Evolutionary conservation across 202 grass and related monocot genomes (phyloP), one percentile per base, ranked within the genome.

Genomic region (Alloteropsis angusta): DNA sequence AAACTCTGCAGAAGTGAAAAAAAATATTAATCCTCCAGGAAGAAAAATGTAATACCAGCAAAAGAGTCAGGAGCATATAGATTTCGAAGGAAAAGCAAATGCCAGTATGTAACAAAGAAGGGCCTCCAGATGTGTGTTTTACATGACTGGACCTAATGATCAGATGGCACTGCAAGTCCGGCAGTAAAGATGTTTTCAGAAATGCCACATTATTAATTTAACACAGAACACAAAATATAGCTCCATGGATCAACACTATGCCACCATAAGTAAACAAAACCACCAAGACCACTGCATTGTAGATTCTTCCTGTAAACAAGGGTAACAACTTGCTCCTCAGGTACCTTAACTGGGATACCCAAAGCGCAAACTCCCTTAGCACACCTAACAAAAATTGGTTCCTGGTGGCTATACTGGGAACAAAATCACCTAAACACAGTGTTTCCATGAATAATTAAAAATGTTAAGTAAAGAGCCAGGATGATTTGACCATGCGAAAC

Each of bases 1-100:
- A 95, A 80, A 99, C 82, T 87, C 96, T 99, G 78, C 69, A 86
- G 39, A 71, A 66, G 62, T 22, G 28, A 36, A 79, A 43, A 43
- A 41, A 75, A 11, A 23, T 65, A 52, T 76, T 75, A 80, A 58
- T 43, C 5, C 26, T 17, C 67, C 1, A 58, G 36, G 75, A 76
- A 30, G 63, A 64, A 28, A 11, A 48, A 57, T 23, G 22, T 62
- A 50, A 74, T 13, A 45, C 21, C 19, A 56, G 5, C 12, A 74
- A 68, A 52, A 18, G 14, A 55, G 17, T 42, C 34, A 78, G 28
- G 16, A 79, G 72, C 37, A 75, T 62, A 39, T 11, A 68, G 8
- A 74, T 19, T 44, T 70, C 8, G 9, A 62, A 17, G 36, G 21
- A 65, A 69, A 47, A 30, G 12, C 7, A 71, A 35, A 50, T 79